These are phyloP conservation scores for Boletellus ananas DNA, from an alignment of 768 basidiomycete species.

Conservation along the genomic window DNA sequence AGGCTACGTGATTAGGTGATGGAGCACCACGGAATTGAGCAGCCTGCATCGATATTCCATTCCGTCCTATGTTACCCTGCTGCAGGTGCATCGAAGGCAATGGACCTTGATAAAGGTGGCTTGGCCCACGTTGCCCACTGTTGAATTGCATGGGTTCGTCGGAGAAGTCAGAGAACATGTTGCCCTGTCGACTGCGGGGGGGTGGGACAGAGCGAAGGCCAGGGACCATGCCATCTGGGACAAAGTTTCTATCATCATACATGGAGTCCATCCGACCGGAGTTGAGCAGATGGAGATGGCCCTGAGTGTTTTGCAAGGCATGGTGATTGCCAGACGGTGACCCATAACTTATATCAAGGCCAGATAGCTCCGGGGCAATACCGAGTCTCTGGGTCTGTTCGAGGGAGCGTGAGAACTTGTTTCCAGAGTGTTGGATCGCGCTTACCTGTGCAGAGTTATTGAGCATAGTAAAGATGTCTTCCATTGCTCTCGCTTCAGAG, in stretches of 20 bases:
- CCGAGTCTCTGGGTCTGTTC: conserved; percentile 28
- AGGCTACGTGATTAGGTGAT: conserved; percentile 53
- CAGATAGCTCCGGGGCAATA: conserved; percentile 21
- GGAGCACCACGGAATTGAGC: conserved; percentile 66
- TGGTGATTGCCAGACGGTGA: conserved; percentile 32
- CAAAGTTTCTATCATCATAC: conserved; percentile 75
- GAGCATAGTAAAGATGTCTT: conserved; percentile 79
- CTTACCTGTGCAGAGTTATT: conserved; percentile 72
- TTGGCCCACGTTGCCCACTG: conserved; percentile 52
- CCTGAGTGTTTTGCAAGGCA: conserved; percentile 39
- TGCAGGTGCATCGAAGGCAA: conserved; percentile 49
- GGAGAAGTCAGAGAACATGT: conserved; percentile 53
- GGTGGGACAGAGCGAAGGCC: conserved; percentile 68
- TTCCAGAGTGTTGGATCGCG: background rate
- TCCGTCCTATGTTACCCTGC: conserved; percentile 48
- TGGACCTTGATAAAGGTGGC: conserved; percentile 54
- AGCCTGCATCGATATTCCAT: conserved; percentile 53
- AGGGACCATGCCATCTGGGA: conserved; percentile 84
- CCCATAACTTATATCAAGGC: conserved; percentile 25
- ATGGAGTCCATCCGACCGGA: conserved; percentile 58
- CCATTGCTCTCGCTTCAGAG: conserved; percentile 60
- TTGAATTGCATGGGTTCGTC: conserved; percentile 66
- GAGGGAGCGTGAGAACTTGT: conserved; percentile 7
- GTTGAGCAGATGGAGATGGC: conserved; percentile 36
- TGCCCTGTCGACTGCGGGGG: conserved; percentile 56